Evolutionary conservation across 257 asterid species (phyloP).

Genomic region (Phtheirospermum japonicum): DNA sequence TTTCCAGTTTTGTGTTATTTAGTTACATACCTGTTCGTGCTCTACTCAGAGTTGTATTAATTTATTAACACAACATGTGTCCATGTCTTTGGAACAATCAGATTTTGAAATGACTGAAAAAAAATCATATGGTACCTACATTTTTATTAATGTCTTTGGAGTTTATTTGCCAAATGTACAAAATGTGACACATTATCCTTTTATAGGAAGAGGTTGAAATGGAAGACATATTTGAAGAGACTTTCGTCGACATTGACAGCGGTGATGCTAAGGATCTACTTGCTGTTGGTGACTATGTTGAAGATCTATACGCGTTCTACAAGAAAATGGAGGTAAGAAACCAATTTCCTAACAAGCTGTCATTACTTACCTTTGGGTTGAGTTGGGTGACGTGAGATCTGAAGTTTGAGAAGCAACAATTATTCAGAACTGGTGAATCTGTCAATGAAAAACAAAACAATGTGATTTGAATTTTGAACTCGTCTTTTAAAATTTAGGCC

Average conservation of each 20-base stretch:
- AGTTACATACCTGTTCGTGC: no score
- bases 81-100: slow-evolving; percentile 76
- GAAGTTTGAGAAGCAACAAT: no score
- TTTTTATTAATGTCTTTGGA: not conserved
- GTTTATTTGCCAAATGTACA: not conserved
- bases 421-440: no score
- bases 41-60: no score
- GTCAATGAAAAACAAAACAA: no score
- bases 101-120: slow-evolving; percentile 43
- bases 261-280: slow-evolving; percentile 66
- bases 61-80: no score
- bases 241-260: slow-evolving; percentile 64
- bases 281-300: slow-evolving; percentile 73
- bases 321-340: slow-evolving; percentile 69
- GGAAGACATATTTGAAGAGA: slow-evolving; percentile 84
- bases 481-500: no score
- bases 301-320: slow-evolving; percentile 68
- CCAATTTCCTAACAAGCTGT: not conserved
- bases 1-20: no score
- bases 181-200: not conserved
- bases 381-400: no score
- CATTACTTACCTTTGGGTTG: no score
- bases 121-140: slow-evolving; percentile 45
- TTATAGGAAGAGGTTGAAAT: slow-evolving; percentile 55
- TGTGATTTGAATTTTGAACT: no score